phyloP scores from a whole-genome alignment of 768 basidiomycete genomes.

The Polyporus arcularius region DNA sequence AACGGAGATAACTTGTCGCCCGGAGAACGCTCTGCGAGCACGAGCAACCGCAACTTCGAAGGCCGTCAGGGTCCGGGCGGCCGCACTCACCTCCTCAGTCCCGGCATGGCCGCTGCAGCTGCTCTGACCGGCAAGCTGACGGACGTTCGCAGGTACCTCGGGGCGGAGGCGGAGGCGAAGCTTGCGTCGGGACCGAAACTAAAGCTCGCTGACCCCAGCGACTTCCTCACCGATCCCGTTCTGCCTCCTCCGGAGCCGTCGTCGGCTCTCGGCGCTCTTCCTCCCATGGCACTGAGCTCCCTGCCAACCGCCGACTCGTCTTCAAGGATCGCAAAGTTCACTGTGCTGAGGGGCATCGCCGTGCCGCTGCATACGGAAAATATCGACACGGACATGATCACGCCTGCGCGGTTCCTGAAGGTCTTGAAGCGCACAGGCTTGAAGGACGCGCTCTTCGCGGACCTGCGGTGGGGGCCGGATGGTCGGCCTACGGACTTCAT shows the following conservation, averaged over 20 bases:
- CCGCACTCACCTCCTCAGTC: conserved; percentile 61
- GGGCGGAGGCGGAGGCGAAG: conserved; percentile 33
- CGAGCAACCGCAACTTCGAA: conserved; percentile 69
- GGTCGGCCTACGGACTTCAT: conserved; percentile 59
- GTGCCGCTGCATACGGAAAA: conserved; percentile 56
- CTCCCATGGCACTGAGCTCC: conserved; percentile 9
- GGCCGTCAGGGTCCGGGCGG: conserved; percentile 64
- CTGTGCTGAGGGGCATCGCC: conserved; percentile 50
- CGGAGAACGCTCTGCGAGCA: conserved; percentile 59
- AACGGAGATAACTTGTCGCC: conserved; percentile 67
- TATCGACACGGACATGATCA: conserved; percentile 69
- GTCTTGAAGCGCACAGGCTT: conserved; percentile 66
- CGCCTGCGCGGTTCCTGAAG: conserved; percentile 68
- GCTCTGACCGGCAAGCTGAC: conserved; percentile 61
- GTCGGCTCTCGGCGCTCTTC: conserved; percentile 9
- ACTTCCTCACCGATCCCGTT: conserved; percentile 73
- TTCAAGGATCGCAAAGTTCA: conserved; percentile 44
- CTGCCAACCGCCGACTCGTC: conserved; percentile 32
- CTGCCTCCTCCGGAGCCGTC: conserved; percentile 41
- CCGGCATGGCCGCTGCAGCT: conserved; percentile 71
- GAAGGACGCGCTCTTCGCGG: conserved; percentile 57
- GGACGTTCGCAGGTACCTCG: conserved; percentile 57
- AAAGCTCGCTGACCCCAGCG: conserved; percentile 69
- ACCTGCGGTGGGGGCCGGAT: conserved; percentile 49
- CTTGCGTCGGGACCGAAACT: conserved; percentile 43